These are phyloP conservation scores for Apophysomyces elegans DNA, from an alignment of 371 early-diverging fungal species.

Conservation along the genomic window DNA sequence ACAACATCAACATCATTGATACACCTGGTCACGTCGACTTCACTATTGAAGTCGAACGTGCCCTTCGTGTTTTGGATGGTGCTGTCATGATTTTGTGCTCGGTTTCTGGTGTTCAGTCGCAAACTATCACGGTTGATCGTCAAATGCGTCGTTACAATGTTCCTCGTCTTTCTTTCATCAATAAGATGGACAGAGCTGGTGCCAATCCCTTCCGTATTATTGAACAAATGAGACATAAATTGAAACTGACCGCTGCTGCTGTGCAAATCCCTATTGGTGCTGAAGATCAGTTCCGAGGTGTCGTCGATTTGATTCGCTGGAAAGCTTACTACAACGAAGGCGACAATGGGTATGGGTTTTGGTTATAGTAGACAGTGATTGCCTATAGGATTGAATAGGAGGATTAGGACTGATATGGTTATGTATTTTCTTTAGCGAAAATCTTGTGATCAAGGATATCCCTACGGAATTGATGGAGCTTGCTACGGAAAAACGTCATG, in stretches of 20 bases:
- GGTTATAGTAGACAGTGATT: too few species aligned
- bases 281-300: constrained; percentile 88
- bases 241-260: constrained; percentile 90
- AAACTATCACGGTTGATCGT: constrained; percentile 97
- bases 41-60: constrained; percentile 92
- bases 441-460: constrained; percentile 69
- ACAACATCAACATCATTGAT: constrained; percentile 90
- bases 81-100: constrained; percentile 87
- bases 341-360: constrained; percentile 69
- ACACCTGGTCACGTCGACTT: constrained; percentile 95
- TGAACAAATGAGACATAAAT: constrained; percentile 88
- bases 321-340: constrained; percentile 93
- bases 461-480: constrained; percentile 80
- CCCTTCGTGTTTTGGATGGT: constrained; percentile 90
- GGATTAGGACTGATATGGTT: neutral
- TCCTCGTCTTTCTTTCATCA: constrained; percentile 87
- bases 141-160: constrained; percentile 92
- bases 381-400: too few species aligned
- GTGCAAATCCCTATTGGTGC: constrained; percentile 94
- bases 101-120: constrained; percentile 88
- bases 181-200: constrained; percentile 94
- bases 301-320: constrained; percentile 91
- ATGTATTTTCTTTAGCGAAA: constrained; percentile 49
- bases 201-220: constrained; percentile 94
- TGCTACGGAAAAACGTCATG: constrained; percentile 75